Percentiles rank a stretch among this genome's conserved stretches.
phyloP scores from a whole-genome alignment of 805 yeast species.

The Candida oleophila region DNA sequence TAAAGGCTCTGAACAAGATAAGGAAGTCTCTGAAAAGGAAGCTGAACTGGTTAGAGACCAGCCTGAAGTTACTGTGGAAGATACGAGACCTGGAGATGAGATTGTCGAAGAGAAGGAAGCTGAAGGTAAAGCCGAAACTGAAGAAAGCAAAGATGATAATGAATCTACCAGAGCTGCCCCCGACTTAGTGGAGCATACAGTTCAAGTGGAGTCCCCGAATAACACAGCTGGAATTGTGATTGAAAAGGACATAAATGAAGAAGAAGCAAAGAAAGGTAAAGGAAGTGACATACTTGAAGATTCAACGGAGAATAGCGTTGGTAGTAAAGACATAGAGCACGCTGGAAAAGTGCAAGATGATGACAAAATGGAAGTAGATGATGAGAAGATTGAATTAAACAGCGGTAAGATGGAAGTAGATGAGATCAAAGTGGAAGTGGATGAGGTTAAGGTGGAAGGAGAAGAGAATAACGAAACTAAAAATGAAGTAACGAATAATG shows the following conservation, averaged over 20 bases:
- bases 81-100: not conserved
- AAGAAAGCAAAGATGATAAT: constrained; percentile 1
- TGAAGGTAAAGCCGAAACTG: not conserved
- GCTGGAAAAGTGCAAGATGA: constrained; percentile 8
- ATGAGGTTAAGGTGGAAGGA: constrained; percentile 1
- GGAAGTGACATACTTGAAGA: constrained; percentile 1
- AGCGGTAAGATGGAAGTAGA: no score
- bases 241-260: not conserved
- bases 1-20: not conserved
- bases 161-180: no score
- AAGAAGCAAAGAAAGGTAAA: constrained; percentile 3
- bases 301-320: not conserved
- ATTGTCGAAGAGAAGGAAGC: not conserved
- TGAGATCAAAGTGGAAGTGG: constrained; percentile 6
- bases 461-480: not conserved
- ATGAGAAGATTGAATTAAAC: constrained; percentile 4
- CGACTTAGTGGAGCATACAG: no score
- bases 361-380: constrained; percentile 7
- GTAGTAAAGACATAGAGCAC: constrained; percentile 7
- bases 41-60: constrained; percentile 8
- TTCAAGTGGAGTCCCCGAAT: no score
- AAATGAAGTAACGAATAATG: not conserved
- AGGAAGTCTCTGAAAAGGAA: no score
- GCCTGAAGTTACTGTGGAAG: constrained; percentile 7
- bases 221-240: not conserved